Percentiles rank a stretch among this genome's conserved stretches.
Evolutionary conservation across 345 rosid species (phyloP).

Genomic region (Pugionium cornutum): DNA sequence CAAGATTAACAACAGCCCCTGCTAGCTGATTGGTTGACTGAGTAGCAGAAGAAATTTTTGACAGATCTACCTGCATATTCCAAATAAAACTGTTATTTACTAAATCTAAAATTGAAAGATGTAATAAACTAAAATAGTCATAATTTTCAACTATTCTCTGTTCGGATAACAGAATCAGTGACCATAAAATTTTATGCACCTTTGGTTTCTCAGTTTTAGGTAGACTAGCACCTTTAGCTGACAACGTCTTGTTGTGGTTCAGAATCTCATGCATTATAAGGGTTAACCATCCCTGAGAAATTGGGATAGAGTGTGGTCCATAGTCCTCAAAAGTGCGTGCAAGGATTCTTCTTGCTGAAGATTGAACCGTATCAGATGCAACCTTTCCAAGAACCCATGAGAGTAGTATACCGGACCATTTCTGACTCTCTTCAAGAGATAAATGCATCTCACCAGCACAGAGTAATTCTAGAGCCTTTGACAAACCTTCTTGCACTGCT

Average conservation of each 20-base stretch:
- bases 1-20: slow-evolving; percentile 77
- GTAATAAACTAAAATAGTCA: slow-evolving; percentile 15
- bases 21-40: slow-evolving; percentile 75
- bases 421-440: slow-evolving; percentile 89
- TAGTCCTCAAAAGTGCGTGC: slow-evolving; percentile 77
- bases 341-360: slow-evolving; percentile 78
- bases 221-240: slow-evolving; percentile 55
- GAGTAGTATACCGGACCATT: slow-evolving; percentile 85
- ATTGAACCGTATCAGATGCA: slow-evolving; percentile 58
- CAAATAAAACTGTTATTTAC: slow-evolving; percentile 33
- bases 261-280: slow-evolving; percentile 66
- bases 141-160: not conserved
- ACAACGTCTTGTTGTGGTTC: slow-evolving; percentile 52
- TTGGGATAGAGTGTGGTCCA: slow-evolving; percentile 69
- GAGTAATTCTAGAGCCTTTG: slow-evolving; percentile 81
- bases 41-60: slow-evolving; percentile 62
- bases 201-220: slow-evolving; percentile 66
- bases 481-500: slow-evolving; percentile 80
- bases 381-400: slow-evolving; percentile 72
- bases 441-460: slow-evolving; percentile 61
- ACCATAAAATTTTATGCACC: slow-evolving; percentile 47
- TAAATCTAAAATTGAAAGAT: slow-evolving; percentile 3
- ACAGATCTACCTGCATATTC: slow-evolving; percentile 77
- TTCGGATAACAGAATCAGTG: slow-evolving; percentile 23
- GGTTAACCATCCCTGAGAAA: slow-evolving; percentile 98